Base-by-base conservation (phyloP, 768 basidiomycete species). In the Tulasnella sp. region DNA sequence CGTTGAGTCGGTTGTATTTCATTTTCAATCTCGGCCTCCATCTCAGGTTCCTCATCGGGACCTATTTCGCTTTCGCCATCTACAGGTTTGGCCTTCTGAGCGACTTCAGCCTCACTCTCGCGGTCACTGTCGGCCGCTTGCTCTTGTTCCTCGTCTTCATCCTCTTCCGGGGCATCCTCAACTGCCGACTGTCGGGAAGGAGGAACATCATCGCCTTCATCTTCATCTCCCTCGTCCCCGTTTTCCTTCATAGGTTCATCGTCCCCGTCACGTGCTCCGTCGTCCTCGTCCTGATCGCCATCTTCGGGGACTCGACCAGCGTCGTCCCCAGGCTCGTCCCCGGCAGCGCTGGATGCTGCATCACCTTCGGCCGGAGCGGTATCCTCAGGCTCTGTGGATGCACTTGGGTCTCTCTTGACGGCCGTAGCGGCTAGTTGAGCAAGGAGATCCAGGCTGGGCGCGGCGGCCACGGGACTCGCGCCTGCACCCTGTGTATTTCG, bases 1-100 rank as follows among this genome's bases (percentile, higher is more conserved):
- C 93, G 87, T 81, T 93, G 92, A 0, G 91, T 91, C 67, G 91
- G 91, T 77, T 93, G 92, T 74, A 93, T 83, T 78, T 95, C 94
- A 14, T 86, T 85, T 74, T 91, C 78, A 25, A 80, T 79, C 19
- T 82, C 79, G 85, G 81, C 84, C 29, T 67, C 80, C 12, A 70
- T 91, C 9, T 86, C 81, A 38, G 77, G 64, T 49, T 70, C 72
- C n/a, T 75, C 82, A 49, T 79, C 83, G 78, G 81, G 81, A 39
- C 81, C 81, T 5, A 78, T 67, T 49, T 82, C 80, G n/a, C 38
- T 38, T 54, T 67, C 76, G 54, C 36, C 69, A 36, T 69, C 74
- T 19, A 11, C 45, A 31, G 39, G 15, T 37, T 45, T 31, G 36
- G 67, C 39, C 9, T 68, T 52, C 42, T 37, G n/a, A 40, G 34